These are phyloP conservation scores for Acanthamoeba healyi DNA, from an alignment of 208 protist species.

Conservation along the genomic window DNA sequence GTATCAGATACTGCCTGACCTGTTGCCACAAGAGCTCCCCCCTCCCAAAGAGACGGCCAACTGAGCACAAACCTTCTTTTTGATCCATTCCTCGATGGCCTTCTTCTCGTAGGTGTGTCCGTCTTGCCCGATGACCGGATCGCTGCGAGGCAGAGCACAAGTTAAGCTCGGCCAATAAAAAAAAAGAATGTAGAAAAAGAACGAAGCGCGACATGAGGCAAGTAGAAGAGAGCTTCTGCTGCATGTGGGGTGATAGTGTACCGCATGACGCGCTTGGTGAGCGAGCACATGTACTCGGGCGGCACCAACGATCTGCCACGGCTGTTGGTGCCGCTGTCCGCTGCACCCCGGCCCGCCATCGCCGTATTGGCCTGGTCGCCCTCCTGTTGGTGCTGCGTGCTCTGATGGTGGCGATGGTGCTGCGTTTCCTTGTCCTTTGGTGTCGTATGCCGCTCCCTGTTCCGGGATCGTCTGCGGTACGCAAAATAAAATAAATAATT, in stretches of 20 bases:
- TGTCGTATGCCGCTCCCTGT: not conserved
- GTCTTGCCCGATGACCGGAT: not conserved
- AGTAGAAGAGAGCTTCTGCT: not conserved
- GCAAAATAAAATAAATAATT: not conserved
- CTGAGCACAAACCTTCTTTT: slow-evolving; percentile 12
- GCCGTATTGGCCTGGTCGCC: not conserved
- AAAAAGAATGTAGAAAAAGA: not conserved
- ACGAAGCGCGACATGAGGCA: not conserved
- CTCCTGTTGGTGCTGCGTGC: too few species aligned
- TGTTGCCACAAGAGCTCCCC: too few species aligned
- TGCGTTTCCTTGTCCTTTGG: not conserved
- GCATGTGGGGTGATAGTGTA: too few species aligned
- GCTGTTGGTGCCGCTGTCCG: not conserved
- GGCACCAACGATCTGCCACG: not conserved
- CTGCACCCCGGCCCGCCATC: not conserved
- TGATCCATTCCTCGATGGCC: slow-evolving; percentile 14
- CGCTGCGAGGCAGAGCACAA: not conserved
- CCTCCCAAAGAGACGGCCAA: too few species aligned
- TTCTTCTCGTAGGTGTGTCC: slow-evolving; percentile 19
- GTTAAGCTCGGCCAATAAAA: not conserved
- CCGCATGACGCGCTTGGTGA: slow-evolving; percentile 41
- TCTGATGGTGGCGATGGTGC: too few species aligned
- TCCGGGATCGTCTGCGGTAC: not conserved
- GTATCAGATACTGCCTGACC: too few species aligned
- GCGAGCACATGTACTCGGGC: slow-evolving; percentile 13